A percentile compares a stretch with the other conserved stretches of the same genome.
These are phyloP conservation scores for Trametes coccinea DNA, from an alignment of 768 basidiomycete species.

Conservation along the genomic window DNA sequence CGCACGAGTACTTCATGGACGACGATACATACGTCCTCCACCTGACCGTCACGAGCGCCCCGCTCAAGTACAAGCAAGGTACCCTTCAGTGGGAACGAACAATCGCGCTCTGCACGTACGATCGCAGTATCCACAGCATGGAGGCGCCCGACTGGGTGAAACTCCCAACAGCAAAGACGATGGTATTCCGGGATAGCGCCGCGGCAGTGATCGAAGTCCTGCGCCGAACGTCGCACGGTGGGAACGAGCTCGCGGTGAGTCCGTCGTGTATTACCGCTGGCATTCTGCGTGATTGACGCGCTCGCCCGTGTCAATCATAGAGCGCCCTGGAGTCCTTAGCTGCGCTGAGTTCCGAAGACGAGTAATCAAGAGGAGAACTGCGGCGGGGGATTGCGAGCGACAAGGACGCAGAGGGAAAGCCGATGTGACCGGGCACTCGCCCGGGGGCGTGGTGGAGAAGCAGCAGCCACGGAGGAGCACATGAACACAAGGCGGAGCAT, in stretches of 20 bases:
- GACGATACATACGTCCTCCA: slow-evolving; percentile 20
- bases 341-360: background rate
- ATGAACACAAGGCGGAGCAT: slow-evolving; percentile 15
- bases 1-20: slow-evolving; percentile 8
- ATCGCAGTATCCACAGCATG: slow-evolving; percentile 6
- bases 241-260: slow-evolving; percentile 10
- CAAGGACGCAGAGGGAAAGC: background rate
- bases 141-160: slow-evolving; percentile 16
- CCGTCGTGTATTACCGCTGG: background rate
- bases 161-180: slow-evolving; percentile 4
- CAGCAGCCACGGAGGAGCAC: slow-evolving; percentile 12
- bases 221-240: background rate
- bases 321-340: background rate
- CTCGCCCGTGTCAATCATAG: background rate
- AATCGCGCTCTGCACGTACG: slow-evolving; percentile 13
- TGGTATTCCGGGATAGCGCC: slow-evolving; percentile 16
- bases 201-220: slow-evolving; percentile 5
- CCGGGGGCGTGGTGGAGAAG: slow-evolving; percentile 19
- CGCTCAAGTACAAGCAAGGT: background rate
- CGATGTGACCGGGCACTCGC: slow-evolving; percentile 1
- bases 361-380: background rate
- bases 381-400: background rate
- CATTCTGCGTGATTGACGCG: background rate
- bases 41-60: slow-evolving; percentile 7
- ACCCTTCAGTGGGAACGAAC: slow-evolving; percentile 1